Conservation (phyloP, 2,329 filamentous ascomycete species). For the Didymella lethalis region DNA sequence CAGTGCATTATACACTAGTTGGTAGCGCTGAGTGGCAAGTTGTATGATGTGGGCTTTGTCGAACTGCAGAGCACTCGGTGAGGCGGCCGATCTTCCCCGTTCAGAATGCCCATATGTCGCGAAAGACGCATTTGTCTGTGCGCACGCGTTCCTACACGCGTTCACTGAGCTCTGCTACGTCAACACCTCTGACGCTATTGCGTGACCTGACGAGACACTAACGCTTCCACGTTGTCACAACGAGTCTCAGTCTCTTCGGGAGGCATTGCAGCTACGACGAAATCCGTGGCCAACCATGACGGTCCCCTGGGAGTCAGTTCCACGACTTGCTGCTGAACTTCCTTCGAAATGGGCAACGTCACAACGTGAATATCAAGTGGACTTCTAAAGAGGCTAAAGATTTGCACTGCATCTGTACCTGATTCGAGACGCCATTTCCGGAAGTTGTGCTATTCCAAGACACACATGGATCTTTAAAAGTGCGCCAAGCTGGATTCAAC, state of each 20-base stretch:
- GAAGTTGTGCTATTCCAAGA: slow-evolving; percentile 2
- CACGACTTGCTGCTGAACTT: not conserved
- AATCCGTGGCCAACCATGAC: not conserved
- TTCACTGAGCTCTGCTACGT: not conserved
- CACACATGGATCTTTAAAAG: slow-evolving; percentile 1
- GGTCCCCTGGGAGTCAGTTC: not conserved
- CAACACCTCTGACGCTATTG: not conserved
- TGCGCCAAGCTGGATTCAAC: slow-evolving; percentile 4
- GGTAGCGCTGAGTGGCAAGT: not conserved
- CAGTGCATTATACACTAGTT: not conserved
- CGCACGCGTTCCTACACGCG: not conserved
- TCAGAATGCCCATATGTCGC: not conserved
- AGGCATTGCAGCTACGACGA: not conserved
- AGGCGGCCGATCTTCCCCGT: not conserved
- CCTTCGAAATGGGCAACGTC: not conserved
- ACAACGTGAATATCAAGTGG: not conserved
- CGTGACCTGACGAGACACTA: not conserved
- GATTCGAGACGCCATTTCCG: slow-evolving; percentile 3
- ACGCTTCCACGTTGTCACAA: not conserved
- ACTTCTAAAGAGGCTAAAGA: not conserved
- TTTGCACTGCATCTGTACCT: not conserved
- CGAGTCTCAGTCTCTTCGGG: too few relatives aligned
- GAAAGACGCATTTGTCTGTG: not conserved
- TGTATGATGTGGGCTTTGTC: not conserved
- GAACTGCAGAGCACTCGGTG: not conserved